These are phyloP conservation scores for Psidium guajava DNA, from an alignment of 345 rosid genomes.

Conservation along the genomic window DNA sequence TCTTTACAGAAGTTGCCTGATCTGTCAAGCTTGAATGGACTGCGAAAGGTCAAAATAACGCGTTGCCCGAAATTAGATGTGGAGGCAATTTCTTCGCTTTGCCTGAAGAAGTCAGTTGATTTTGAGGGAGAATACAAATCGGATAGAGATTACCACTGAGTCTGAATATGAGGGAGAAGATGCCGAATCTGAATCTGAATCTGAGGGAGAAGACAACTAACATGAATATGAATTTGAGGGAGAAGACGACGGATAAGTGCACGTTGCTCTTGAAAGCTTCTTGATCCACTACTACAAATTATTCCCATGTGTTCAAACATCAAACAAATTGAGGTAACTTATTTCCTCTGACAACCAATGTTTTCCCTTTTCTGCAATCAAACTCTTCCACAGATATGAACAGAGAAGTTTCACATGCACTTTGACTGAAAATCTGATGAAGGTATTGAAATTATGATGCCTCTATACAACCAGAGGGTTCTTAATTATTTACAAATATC, in stretches of 20 bases:
- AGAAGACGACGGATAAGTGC: background rate
- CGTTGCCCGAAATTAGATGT: too few species aligned
- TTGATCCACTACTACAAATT: too few species aligned
- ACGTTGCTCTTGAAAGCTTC: too few species aligned
- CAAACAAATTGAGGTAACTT: background rate
- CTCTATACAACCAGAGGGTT: background rate
- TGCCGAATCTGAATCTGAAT: too few species aligned
- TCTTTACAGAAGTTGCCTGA: too few species aligned
- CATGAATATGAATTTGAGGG: too few species aligned
- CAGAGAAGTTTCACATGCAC: background rate
- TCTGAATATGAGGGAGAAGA: background rate
- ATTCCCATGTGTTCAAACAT: background rate
- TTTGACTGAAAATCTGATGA: background rate
- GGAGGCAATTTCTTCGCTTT: too few species aligned
- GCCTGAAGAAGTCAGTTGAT: too few species aligned
- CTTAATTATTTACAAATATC: background rate
- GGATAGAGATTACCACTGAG: too few species aligned
- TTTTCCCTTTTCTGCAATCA: background rate
- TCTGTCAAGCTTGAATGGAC: too few species aligned
- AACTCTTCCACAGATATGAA: background rate
- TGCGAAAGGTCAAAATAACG: too few species aligned
- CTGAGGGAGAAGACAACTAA: background rate
- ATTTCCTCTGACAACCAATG: background rate
- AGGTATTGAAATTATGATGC: background rate
- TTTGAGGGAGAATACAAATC: too few species aligned